Evolutionary conservation across 345 rosid species (phyloP).

Genomic region (Euclidium syriacum): DNA sequence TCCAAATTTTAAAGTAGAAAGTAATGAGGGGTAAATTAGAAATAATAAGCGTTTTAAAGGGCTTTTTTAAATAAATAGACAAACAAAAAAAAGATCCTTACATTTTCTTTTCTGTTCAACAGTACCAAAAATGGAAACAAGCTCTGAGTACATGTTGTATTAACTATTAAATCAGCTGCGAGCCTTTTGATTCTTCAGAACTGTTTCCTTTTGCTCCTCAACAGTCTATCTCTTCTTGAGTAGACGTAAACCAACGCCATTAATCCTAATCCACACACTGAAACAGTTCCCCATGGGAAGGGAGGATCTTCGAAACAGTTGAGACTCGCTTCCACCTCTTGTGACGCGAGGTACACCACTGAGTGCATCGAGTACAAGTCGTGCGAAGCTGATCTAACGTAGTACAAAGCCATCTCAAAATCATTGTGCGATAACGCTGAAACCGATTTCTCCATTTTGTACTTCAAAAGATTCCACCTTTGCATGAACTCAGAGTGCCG

Average conservation of each 20-base stretch:
- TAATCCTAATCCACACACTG: slow-evolving; percentile 48
- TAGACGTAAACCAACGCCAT: slow-evolving; percentile 54
- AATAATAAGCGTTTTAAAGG: slow-evolving; percentile 6
- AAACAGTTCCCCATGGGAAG: slow-evolving; percentile 73
- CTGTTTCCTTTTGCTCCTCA: slow-evolving; percentile 86
- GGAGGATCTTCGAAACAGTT: slow-evolving; percentile 95
- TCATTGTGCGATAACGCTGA: slow-evolving; percentile 82
- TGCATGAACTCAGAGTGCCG: slow-evolving; percentile 62
- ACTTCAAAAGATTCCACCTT: slow-evolving; percentile 83
- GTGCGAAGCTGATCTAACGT: slow-evolving; percentile 73
- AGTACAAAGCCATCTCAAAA: slow-evolving; percentile 79
- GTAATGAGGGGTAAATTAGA: not conserved
- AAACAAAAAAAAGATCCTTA: not conserved
- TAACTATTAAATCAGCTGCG: not conserved
- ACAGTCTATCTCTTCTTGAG: slow-evolving; percentile 57
- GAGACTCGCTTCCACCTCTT: slow-evolving; percentile 83
- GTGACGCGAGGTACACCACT: slow-evolving; percentile 69
- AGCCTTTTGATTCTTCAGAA: slow-evolving; percentile 49
- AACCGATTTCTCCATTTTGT: slow-evolving; percentile 77
- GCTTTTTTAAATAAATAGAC: not conserved
- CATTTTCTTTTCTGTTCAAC: slow-evolving; percentile 3
- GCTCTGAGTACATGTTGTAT: slow-evolving; percentile 22
- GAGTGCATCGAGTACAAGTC: slow-evolving; percentile 81
- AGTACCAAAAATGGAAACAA: slow-evolving; percentile 20
- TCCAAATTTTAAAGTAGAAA: not conserved